phyloP scores from a whole-genome alignment of 2,329 filamentous ascomycete genomes.

The Exophiala viscosa region DNA sequence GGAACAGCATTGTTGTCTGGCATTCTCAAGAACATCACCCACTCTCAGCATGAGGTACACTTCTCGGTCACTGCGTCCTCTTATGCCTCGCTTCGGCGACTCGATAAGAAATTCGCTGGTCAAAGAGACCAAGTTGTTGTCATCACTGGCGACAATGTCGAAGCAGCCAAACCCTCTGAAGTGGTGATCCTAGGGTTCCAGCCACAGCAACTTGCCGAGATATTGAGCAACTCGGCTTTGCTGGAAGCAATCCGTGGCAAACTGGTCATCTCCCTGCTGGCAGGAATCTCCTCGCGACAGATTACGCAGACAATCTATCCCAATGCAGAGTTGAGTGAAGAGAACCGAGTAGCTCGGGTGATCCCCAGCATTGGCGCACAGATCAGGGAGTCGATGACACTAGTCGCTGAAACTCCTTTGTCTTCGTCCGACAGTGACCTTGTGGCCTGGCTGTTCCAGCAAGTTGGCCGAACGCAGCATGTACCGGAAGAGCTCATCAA shows the following conservation, averaged over 20 bases:
- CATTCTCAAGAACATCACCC: not conserved
- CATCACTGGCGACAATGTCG: conserved; percentile 9
- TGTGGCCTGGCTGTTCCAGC: conserved; percentile 37
- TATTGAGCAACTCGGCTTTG: conserved; percentile 39
- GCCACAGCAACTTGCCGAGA: conserved; percentile 41
- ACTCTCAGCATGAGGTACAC: not conserved
- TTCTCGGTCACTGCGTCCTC: conserved; percentile 9
- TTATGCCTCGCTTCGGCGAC: not conserved
- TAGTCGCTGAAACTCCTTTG: conserved; percentile 48
- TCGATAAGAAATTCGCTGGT: not conserved
- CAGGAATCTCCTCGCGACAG: conserved; percentile 37
- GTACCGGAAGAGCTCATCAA: conserved; percentile 55
- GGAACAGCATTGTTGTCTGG: conserved; percentile 8
- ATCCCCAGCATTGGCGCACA: conserved; percentile 47
- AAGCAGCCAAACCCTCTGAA: conserved; percentile 30
- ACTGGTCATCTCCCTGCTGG: conserved; percentile 51
- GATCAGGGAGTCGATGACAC: conserved; percentile 45
- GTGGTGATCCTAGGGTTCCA: conserved; percentile 49
- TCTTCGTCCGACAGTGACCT: conserved; percentile 37
- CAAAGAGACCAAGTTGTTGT: not conserved
- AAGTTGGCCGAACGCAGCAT: conserved; percentile 47
- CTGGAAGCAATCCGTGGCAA: conserved; percentile 42
- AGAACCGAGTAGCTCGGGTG: conserved; percentile 37
- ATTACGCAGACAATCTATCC: conserved; percentile 29
- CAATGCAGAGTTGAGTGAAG: not conserved